Conservation (phyloP, 2,329 filamentous ascomycete genomes). For the Tolypocladium nubicola region DNA sequence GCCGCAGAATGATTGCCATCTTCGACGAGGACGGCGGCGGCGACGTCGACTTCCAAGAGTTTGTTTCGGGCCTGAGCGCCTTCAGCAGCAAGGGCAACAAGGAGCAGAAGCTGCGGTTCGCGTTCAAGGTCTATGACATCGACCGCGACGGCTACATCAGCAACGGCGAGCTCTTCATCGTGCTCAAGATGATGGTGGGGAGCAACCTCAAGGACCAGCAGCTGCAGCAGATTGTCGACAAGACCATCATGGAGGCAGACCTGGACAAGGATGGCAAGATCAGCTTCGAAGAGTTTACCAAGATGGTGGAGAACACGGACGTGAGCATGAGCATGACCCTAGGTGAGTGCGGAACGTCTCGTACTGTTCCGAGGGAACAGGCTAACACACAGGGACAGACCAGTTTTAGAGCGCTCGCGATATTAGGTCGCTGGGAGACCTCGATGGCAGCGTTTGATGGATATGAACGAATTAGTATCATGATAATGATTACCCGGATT, state of each 20-base stretch:
- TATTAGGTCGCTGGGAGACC: conserved; percentile 8
- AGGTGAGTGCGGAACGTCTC: conserved; percentile 33
- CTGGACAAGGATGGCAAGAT: conserved; percentile 94
- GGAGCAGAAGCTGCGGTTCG: conserved; percentile 94
- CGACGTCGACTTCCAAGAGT: conserved; percentile 97
- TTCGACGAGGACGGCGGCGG: conserved; percentile 98
- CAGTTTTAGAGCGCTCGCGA: conserved; percentile 9
- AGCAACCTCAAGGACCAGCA: conserved; percentile 99
- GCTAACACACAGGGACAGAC: conserved; percentile 7
- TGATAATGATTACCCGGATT: conserved; percentile 14
- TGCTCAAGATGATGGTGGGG: conserved; percentile 99
- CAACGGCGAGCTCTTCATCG: conserved; percentile 98
- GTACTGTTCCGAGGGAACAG: neutral
- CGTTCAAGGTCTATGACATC: conserved; percentile 99
- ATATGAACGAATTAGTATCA: conserved; percentile 11
- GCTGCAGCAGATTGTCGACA: conserved; percentile 98
- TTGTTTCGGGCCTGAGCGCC: conserved; percentile 86
- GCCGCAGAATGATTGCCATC: conserved; percentile 85
- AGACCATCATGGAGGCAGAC: conserved; percentile 99
- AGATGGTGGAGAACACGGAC: conserved; percentile 96
- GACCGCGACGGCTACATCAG: conserved; percentile 97
- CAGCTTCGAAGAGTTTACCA: conserved; percentile 96
- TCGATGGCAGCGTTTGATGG: conserved; percentile 4
- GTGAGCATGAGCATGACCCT: conserved; percentile 67
- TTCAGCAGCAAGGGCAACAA: conserved; percentile 99